Evolutionary conservation across 345 rosid genomes (phyloP), one percentile per base, ranked within the genome.

Genomic region (Camelina laxa): DNA sequence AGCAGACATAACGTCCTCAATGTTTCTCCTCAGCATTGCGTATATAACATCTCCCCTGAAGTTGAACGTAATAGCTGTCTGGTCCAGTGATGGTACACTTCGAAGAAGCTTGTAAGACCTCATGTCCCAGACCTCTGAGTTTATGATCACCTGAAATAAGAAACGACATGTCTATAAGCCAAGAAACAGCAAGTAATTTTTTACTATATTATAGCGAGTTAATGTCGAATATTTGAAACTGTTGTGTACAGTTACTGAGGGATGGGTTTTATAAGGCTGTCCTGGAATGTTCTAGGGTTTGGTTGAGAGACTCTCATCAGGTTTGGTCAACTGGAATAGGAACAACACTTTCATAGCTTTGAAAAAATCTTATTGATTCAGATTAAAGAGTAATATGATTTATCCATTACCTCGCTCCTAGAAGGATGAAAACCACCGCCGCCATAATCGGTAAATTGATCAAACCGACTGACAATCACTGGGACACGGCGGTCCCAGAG

Each of bases 381-480:
- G 65, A 47, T 38, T 12, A 54, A 59, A 58, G 59, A 56, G 58
- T 17, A 17, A 30, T n/a, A 68, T 67, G 27, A 51, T 7, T 57
- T n/a, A n/a, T 63, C 7, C 49, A 55, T 59, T 90, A 95, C 99
- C 97, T 95, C 99, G 73, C 88, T 92, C 69, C 97, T 89, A 77
- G 97, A 90, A 81, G 99, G 99, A 85, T 92, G 99, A 77, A 89
- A 95, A 39, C 97, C 99, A 59, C 99, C 97, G 10, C 99, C 99
- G 3, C 99, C 99, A 80, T 90, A 88, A 82, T 95, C 97, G 1
- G 96, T 82, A 72, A 90, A 92, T 73, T 92, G 97, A 79, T 95
- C 99, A 72, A 95, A 92, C 30, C 92, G 92, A 60, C 80, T 82
- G 41, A 89, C 80, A 38, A 84, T 83, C 12, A 75, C 87, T 59